Evolutionary conservation across 2,329 filamentous ascomycete genomes (phyloP), one percentile per base, ranked within the genome.

Genomic region (Penicillium sp.): DNA sequence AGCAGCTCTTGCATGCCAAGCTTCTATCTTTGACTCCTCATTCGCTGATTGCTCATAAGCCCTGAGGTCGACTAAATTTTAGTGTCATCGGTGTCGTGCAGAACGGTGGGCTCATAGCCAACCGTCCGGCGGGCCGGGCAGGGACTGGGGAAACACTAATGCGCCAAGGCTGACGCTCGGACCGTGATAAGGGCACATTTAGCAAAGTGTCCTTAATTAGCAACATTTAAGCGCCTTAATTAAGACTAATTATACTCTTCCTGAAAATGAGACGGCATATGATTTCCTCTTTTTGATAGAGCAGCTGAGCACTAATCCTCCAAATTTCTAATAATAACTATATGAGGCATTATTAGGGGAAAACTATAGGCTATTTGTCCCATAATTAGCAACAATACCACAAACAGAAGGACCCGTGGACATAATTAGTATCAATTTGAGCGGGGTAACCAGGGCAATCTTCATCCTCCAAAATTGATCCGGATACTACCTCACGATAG

Each of bases 1-100:
- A 27, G 51, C n/a, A 21, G 37, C 31, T 47, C 10, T 29, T 62
- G 61, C 59, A 62, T 62, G 62, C 62, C 62, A 65, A 65, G 62
- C 62, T 65, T 65, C 61, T 7, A 3, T 46, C 12, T 23, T 32
- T 9, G 2, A 16, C 6, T 15, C 10, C 12, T 32, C 4, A 60
- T 62, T 61, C 29, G 61, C 44, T n/a, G 6, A 6, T 13, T 15
- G 0, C 6, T 31, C 9, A 23, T 46, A 31, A 57, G 52, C 51
- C 54, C 46, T 27, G 16, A 31, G 6, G 10, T 9, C 8, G n/a
- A 39, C 34, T 16, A 39, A 35, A 23, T 46, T 46, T 46, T 46
- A 46, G 44, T 46, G 34, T 29, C 34, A 38, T 48, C 34, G 21
- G 45, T 46, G 32, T 39, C 9, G 47, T 47, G 60, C 58, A 57